Conservation (phyloP, 306 rosid genomes). For the Lupinus albus region DNA sequence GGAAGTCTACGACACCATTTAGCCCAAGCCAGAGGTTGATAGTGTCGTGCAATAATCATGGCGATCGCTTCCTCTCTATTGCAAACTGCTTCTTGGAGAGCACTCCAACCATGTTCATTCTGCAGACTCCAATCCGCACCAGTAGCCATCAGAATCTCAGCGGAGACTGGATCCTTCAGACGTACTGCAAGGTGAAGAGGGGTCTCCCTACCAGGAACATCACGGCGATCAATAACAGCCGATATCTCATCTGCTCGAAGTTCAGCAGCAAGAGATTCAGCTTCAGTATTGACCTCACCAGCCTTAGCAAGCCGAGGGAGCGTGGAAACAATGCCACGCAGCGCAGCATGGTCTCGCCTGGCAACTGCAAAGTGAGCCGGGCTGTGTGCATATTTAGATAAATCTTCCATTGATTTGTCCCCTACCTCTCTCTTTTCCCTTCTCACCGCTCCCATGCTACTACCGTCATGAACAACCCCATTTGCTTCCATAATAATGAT, state of each 20-base stretch:
- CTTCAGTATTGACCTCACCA: slow-evolving; percentile 75
- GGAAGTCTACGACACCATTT: slow-evolving; percentile 99
- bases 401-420: slow-evolving; percentile 67
- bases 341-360: slow-evolving; percentile 68
- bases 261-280: slow-evolving; percentile 85
- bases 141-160: slow-evolving; percentile 94
- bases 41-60: slow-evolving; percentile 85
- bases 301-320: slow-evolving; percentile 87
- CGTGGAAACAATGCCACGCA: slow-evolving; percentile 59
- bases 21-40: slow-evolving; percentile 97
- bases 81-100: slow-evolving; percentile 97
- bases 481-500: slow-evolving; percentile 56
- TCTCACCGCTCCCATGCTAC: slow-evolving; percentile 41
- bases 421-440: slow-evolving; percentile 46
- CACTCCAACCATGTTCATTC: slow-evolving; percentile 98
- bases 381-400: slow-evolving; percentile 76
- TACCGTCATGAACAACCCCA: slow-evolving; percentile 40
- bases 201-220: slow-evolving; percentile 96
- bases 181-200: slow-evolving; percentile 98
- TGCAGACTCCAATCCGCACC: slow-evolving; percentile 99
- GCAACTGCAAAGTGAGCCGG: slow-evolving; percentile 88
- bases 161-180: slow-evolving; percentile 73
- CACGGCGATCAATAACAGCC: slow-evolving; percentile 77
- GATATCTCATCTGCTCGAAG: slow-evolving; percentile 77
- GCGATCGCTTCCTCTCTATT: slow-evolving; percentile 91